Conservation (phyloP, 352 stramenopile species). For the Phytophthora sp. region DNA sequence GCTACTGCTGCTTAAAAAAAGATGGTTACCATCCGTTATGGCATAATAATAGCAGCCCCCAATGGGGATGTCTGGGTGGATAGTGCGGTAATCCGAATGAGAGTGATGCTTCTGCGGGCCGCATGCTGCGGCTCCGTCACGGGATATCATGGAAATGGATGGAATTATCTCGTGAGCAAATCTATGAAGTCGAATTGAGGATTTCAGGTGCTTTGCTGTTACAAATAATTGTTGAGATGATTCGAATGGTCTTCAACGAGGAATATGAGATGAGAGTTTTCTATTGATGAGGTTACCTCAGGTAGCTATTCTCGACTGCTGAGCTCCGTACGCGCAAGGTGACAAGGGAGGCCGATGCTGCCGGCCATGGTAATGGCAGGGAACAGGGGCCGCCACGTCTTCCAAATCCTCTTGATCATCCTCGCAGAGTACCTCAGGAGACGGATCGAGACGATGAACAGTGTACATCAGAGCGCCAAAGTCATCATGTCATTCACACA, state of each 20-base stretch:
- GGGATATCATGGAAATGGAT: too few relatives aligned
- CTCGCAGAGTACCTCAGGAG: conserved; percentile 25
- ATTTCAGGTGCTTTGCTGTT: too few relatives aligned
- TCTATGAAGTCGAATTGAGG: background rate
- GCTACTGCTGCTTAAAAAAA: too few relatives aligned
- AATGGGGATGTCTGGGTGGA: too few relatives aligned
- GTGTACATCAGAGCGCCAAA: conserved; percentile 8
- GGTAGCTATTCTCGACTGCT: background rate
- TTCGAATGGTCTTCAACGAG: too few relatives aligned
- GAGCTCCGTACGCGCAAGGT: conserved; percentile 15
- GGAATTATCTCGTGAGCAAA: too few relatives aligned
- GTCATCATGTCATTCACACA: conserved; percentile 20
- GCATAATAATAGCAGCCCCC: too few relatives aligned
- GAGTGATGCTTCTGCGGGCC: too few relatives aligned
- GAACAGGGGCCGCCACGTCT: conserved; percentile 19
- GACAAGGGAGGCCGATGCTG: conserved; percentile 16
- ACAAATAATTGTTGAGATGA: too few relatives aligned
- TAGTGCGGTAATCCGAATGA: too few relatives aligned
- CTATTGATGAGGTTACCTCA: background rate
- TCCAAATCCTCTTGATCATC: conserved; percentile 16
- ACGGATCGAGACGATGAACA: conserved; percentile 18
- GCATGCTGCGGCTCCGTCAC: too few relatives aligned
- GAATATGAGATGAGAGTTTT: background rate
- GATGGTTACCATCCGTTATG: too few relatives aligned
- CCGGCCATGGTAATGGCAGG: conserved; percentile 14